Evolutionary conservation across 2,329 filamentous ascomycete species (phyloP).

Genomic region (Trichoderma citrinoviride): DNA sequence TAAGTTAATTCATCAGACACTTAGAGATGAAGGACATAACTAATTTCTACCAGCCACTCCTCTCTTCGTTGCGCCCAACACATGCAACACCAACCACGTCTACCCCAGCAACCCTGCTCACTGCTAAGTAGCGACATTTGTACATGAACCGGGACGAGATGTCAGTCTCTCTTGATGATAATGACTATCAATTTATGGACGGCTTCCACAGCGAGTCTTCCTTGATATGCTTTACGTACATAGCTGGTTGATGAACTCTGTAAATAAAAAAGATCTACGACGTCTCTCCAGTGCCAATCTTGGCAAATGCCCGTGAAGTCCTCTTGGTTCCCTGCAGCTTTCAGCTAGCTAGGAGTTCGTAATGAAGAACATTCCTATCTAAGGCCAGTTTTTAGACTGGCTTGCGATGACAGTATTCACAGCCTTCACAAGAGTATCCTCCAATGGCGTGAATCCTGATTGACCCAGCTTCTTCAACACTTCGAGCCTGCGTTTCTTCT

Average conservation of each 20-base stretch:
- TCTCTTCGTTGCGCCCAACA: slow-evolving; percentile 26
- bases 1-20: background rate
- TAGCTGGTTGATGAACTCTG: background rate
- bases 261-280: background rate
- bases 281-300: background rate
- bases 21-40: background rate
- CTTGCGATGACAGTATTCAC: background rate
- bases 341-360: background rate
- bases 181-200: background rate
- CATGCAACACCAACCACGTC: slow-evolving; percentile 27
- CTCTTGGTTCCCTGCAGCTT: no score
- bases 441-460: background rate
- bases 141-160: background rate
- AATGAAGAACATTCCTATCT: background rate
- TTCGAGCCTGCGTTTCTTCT: background rate
- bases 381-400: background rate
- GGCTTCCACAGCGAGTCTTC: background rate
- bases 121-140: slow-evolving; percentile 19
- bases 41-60: slow-evolving; percentile 20
- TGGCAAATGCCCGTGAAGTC: background rate
- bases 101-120: slow-evolving; percentile 27
- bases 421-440: background rate
- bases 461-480: background rate
- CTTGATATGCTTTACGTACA: slow-evolving; percentile 7
- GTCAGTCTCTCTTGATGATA: background rate